Evolutionary conservation across 2,329 filamentous ascomycete genomes (phyloP).

Genomic region (Xenoacremonium recifei): DNA sequence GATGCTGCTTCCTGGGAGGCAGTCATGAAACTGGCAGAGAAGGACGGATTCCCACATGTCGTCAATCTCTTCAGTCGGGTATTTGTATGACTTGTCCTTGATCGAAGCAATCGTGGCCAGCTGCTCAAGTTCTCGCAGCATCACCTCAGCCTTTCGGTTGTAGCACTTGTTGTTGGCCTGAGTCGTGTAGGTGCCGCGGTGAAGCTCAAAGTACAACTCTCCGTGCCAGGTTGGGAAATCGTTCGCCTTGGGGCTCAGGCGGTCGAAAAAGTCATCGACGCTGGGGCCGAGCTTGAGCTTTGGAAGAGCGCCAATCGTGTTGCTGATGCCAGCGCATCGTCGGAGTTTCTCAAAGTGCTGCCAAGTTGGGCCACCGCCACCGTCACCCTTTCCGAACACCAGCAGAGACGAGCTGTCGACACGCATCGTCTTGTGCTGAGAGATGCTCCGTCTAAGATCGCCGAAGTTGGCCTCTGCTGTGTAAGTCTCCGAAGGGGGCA

Average conservation of each 20-base stretch:
- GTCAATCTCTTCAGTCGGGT: slow-evolving; percentile 92
- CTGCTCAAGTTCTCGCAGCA: slow-evolving; percentile 85
- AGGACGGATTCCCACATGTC: slow-evolving; percentile 92
- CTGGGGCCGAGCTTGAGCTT: slow-evolving; percentile 85
- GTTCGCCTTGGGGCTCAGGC: slow-evolving; percentile 74
- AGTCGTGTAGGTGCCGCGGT: slow-evolving; percentile 95
- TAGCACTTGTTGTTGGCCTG: slow-evolving; percentile 97
- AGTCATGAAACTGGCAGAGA: slow-evolving; percentile 97
- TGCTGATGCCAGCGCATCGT: slow-evolving; percentile 85
- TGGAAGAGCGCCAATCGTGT: slow-evolving; percentile 76
- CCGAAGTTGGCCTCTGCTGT: slow-evolving; percentile 93
- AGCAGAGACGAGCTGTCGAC: slow-evolving; percentile 87
- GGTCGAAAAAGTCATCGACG: slow-evolving; percentile 92
- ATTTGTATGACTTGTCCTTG: slow-evolving; percentile 71
- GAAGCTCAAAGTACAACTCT: slow-evolving; percentile 96
- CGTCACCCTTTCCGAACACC: slow-evolving; percentile 95
- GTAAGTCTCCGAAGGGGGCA: slow-evolving; percentile 94
- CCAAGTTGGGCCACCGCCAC: slow-evolving; percentile 91
- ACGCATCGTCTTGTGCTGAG: slow-evolving; percentile 93
- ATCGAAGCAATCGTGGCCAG: slow-evolving; percentile 84
- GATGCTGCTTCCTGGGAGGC: slow-evolving; percentile 89
- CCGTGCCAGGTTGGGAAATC: slow-evolving; percentile 95
- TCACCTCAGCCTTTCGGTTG: slow-evolving; percentile 81
- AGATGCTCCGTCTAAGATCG: slow-evolving; percentile 84
- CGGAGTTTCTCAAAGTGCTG: slow-evolving; percentile 93